A percentile compares a stretch with the other conserved stretches of the same genome.
Conservation (phyloP, 2,329 filamentous ascomycete species). For the Colletotrichum lupini region DNA sequence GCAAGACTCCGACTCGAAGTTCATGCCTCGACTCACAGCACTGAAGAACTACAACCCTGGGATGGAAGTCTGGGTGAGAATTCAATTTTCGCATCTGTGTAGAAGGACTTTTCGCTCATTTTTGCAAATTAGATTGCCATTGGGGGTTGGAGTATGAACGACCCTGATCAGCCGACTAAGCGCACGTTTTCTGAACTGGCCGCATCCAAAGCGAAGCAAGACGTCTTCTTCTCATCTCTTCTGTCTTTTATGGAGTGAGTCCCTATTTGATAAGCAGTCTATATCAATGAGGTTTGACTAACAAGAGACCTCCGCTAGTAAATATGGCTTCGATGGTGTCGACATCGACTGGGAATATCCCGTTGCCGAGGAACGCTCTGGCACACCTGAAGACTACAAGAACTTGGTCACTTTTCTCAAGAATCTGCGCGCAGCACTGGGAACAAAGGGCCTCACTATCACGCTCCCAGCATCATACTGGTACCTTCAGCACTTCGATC, state of each 20-base stretch:
- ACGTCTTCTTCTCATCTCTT: too few species aligned
- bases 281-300: background rate
- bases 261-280: too few species aligned
- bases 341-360: slow-evolving; percentile 59
- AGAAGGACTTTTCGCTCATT: too few species aligned
- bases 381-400: too few species aligned
- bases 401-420: background rate
- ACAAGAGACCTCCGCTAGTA: slow-evolving; percentile 6
- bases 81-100: too few species aligned
- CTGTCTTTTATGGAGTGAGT: background rate
- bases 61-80: too few species aligned
- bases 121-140: too few species aligned
- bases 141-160: too few species aligned
- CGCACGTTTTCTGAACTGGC: too few species aligned
- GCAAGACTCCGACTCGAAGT: background rate
- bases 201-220: too few species aligned
- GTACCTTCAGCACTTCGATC: slow-evolving; percentile 43
- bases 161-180: too few species aligned
- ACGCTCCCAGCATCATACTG: slow-evolving; percentile 39
- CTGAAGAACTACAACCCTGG: background rate
- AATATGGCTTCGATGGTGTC: slow-evolving; percentile 55
- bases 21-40: slow-evolving; percentile 39
- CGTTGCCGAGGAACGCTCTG: background rate
- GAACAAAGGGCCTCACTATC: slow-evolving; percentile 29
- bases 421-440: background rate